Evolutionary conservation across 331 rosid species (phyloP).

Genomic region (Arachis monticola): DNA sequence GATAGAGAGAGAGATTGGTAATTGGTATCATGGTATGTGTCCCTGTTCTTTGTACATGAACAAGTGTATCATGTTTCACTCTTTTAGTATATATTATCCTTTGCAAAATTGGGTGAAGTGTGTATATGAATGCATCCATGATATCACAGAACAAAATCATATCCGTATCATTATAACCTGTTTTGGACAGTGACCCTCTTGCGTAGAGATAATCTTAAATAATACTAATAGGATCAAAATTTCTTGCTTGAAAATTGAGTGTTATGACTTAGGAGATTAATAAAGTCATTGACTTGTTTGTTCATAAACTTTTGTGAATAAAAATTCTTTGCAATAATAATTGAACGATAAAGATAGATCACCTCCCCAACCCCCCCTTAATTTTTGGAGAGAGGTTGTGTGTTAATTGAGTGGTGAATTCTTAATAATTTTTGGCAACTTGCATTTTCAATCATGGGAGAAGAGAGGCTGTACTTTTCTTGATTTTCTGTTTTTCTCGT

Average conservation of each 20-base stretch:
- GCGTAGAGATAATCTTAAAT: slow-evolving; percentile 37
- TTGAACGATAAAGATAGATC: slow-evolving; percentile 21
- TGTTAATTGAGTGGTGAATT: slow-evolving; percentile 29
- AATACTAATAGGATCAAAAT: slow-evolving; percentile 9
- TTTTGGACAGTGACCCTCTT: slow-evolving; percentile 42
- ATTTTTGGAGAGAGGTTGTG: slow-evolving; percentile 41
- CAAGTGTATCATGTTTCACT: slow-evolving; percentile 27
- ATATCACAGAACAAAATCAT: slow-evolving; percentile 59
- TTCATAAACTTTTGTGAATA: background rate
- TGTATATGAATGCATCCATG: slow-evolving; percentile 43
- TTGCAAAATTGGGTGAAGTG: slow-evolving; percentile 41
- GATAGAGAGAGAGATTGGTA: background rate
- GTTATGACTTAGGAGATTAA: slow-evolving; percentile 36
- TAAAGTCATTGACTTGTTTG: slow-evolving; percentile 48
- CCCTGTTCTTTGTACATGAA: slow-evolving; percentile 48
- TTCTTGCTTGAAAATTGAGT: slow-evolving; percentile 35
- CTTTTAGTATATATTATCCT: slow-evolving; percentile 54
- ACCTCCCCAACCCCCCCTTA: slow-evolving; percentile 42
- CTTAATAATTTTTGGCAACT: slow-evolving; percentile 14
- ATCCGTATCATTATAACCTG: slow-evolving; percentile 48
- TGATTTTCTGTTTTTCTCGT: slow-evolving; percentile 9
- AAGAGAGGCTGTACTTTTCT: slow-evolving; percentile 41
- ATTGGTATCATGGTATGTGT: slow-evolving; percentile 24
- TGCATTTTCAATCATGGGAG: slow-evolving; percentile 36
- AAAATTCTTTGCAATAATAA: background rate